Conservation (phyloP, 768 basidiomycete genomes). For the Agrocybe chaxingu region DNA sequence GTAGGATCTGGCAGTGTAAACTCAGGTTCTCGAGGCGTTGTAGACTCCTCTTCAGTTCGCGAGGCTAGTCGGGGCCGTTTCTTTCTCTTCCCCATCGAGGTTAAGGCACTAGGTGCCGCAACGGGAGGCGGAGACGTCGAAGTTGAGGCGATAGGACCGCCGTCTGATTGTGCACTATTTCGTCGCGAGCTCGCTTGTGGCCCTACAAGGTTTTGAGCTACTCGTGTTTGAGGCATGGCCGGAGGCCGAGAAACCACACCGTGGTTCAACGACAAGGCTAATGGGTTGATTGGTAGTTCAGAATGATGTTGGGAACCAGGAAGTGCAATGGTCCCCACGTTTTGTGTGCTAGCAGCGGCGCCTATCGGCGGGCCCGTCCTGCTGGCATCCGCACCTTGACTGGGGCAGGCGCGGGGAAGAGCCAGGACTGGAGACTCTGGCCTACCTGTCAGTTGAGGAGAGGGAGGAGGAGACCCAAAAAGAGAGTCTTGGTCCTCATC, state of each 20-base stretch:
- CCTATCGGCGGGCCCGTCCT: slow-evolving; percentile 15
- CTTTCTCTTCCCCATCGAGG: slow-evolving; percentile 28
- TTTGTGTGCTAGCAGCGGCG: slow-evolving; percentile 52
- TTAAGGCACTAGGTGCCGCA: slow-evolving; percentile 1
- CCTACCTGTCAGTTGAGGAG: slow-evolving; percentile 64
- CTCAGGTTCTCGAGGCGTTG: slow-evolving; percentile 48
- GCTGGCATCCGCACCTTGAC: slow-evolving; percentile 10
- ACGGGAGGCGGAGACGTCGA: slow-evolving; percentile 10
- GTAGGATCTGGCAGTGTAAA: slow-evolving; percentile 63
- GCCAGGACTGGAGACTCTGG: slow-evolving; percentile 62
- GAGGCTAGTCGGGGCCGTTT: slow-evolving; percentile 7
- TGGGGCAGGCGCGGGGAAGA: slow-evolving; percentile 43
- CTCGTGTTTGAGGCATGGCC: slow-evolving; percentile 23
- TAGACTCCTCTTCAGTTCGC: slow-evolving; percentile 31
- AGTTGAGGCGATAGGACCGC: slow-evolving; percentile 3
- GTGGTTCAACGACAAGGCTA: slow-evolving; percentile 62
- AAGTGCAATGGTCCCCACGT: slow-evolving; percentile 98
- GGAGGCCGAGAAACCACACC: slow-evolving; percentile 36
- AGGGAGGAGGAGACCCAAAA: slow-evolving; percentile 79
- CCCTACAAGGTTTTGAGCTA: background rate
- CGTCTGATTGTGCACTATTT: background rate
- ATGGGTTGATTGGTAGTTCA: slow-evolving; percentile 80
- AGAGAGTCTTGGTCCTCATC: slow-evolving; percentile 63
- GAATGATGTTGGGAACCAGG: slow-evolving; percentile 88
- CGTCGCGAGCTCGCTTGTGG: background rate